These are phyloP conservation scores for Trypanosoma theileri DNA, from an alignment of 208 protist genomes.

Conservation along the genomic window DNA sequence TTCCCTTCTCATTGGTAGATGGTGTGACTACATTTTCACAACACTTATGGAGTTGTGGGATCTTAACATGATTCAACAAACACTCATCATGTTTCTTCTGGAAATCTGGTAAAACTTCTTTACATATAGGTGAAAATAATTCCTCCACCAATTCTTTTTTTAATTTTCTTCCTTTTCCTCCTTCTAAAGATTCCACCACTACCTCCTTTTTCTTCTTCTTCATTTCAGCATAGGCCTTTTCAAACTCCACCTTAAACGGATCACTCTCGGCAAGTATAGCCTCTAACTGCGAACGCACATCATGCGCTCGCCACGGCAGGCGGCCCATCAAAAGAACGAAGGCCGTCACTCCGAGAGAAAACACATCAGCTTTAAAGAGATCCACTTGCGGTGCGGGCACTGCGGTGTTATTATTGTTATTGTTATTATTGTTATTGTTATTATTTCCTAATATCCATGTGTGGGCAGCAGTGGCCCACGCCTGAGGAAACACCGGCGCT, in stretches of 20 bases:
- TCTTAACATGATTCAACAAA: no score
- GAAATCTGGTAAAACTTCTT: not conserved
- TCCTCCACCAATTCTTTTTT: not conserved
- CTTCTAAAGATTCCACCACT: not conserved
- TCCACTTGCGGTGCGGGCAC: conserved; percentile 28
- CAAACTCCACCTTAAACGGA: conserved; percentile 47
- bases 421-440: no score
- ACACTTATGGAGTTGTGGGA: no score
- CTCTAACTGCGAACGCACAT: conserved; percentile 42
- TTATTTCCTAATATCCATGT: not conserved
- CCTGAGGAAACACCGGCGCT: not conserved
- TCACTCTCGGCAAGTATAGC: conserved; percentile 49
- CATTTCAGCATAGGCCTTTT: conserved; percentile 29
- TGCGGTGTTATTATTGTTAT: no score
- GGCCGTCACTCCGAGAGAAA: conserved; percentile 62
- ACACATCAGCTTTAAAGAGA: conserved; percentile 74
- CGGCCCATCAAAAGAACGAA: conserved; percentile 66
- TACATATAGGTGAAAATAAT: not conserved
- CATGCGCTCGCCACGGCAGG: conserved; percentile 53
- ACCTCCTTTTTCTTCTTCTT: not conserved
- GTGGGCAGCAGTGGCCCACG: not conserved
- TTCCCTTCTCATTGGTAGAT: no score
- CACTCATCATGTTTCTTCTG: not conserved
- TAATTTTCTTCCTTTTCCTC: not conserved
- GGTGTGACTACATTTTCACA: no score